Percentiles rank a stretch among this genome's conserved stretches.
Evolutionary conservation across 495 filamentous ascomycete species (phyloP).

Genomic region (Apiosordaria backusii): DNA sequence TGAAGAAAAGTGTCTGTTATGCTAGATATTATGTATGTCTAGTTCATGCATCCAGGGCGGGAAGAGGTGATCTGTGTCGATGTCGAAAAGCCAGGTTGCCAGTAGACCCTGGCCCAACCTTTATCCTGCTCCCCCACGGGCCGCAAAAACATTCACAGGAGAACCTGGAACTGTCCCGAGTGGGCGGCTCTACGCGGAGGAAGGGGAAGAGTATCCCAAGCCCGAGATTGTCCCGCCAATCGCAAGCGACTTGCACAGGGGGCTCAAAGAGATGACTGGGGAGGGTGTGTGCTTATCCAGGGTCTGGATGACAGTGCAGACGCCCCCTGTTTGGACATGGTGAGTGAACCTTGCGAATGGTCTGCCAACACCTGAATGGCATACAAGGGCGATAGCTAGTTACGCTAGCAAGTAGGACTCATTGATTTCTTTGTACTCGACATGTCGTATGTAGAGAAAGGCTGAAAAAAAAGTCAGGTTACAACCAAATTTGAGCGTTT

Average conservation of each 20-base stretch:
- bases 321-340: neutral
- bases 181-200: conserved; percentile 12
- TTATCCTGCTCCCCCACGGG: conserved; percentile 2
- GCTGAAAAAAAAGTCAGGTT: no score
- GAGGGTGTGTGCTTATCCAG: neutral
- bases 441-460: no score
- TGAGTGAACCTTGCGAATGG: neutral
- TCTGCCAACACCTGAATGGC: neutral
- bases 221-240: conserved; percentile 26
- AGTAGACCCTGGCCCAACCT: neutral
- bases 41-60: neutral
- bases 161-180: conserved; percentile 19
- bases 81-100: neutral
- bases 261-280: neutral
- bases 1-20: neutral
- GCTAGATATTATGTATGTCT: neutral
- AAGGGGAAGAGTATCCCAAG: conserved; percentile 1
- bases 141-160: conserved; percentile 1
- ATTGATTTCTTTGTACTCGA: neutral
- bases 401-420: neutral
- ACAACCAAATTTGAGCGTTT: no score
- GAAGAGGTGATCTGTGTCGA: neutral
- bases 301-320: neutral
- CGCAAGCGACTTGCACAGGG: neutral
- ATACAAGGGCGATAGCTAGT: neutral